phyloP scores from a whole-genome alignment of 2,329 filamentous ascomycete genomes.

The Tympanopsis confertula region DNA sequence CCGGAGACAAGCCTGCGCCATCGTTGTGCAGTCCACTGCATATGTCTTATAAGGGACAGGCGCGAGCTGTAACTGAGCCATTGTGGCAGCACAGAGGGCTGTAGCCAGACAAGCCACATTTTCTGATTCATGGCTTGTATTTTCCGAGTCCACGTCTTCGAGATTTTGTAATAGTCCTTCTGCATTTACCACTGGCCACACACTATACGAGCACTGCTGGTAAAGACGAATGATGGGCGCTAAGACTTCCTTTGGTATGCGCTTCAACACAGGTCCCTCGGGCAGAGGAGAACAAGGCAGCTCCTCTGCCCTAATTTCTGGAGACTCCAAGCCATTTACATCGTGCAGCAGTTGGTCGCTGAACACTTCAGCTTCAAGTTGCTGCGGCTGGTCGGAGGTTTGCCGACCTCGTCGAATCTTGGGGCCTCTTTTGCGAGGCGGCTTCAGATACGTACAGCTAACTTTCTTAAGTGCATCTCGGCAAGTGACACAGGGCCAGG shows the following conservation, averaged over 20 bases:
- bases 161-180: conserved; percentile 7
- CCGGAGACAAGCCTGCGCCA: not conserved
- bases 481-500: conserved; percentile 15
- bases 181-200: conserved; percentile 15
- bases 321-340: too few species aligned
- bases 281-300: too few species aligned
- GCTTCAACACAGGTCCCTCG: too few species aligned
- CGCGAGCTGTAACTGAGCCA: conserved; percentile 14
- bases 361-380: too few species aligned
- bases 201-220: conserved; percentile 12
- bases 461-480: conserved; percentile 8
- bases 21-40: conserved; percentile 7
- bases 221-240: conserved; percentile 10
- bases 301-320: too few species aligned
- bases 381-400: not conserved
- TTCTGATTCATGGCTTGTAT: conserved; percentile 2
- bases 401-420: conserved; percentile 9
- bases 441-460: conserved; percentile 13
- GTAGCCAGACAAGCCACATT: conserved; percentile 9
- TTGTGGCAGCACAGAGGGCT: conserved; percentile 16
- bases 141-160: too few species aligned
- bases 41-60: conserved; percentile 5
- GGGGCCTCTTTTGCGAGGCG: conserved; percentile 13
- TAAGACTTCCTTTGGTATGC: conserved; percentile 3
- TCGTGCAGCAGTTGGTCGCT: too few species aligned